These are phyloP conservation scores for Cymbidium sinense DNA, from an alignment of 106 monocot species.

Conservation along the genomic window DNA sequence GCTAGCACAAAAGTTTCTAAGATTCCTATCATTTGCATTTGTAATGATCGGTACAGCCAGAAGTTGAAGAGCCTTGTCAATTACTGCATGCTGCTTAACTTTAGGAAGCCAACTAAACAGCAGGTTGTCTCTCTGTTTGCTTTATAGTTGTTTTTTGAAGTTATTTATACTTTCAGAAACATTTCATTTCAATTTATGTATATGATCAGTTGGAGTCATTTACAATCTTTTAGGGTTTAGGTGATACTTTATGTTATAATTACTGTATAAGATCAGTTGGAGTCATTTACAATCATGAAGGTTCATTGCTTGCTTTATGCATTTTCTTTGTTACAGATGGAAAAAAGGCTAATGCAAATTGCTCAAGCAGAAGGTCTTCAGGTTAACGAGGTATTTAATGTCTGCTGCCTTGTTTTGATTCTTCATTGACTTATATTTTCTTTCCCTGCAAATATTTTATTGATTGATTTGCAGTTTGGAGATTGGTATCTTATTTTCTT, in stretches of 20 bases:
- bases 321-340: constrained; percentile 51
- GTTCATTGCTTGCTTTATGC: background rate
- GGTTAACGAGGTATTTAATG: constrained; percentile 71
- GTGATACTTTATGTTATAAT: background rate
- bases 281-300: background rate
- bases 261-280: background rate
- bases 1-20: constrained; percentile 92
- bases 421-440: background rate
- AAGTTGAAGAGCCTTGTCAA: constrained; percentile 94
- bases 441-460: background rate
- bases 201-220: no score
- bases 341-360: constrained; percentile 81
- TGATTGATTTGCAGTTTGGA: background rate
- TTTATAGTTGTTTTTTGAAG: background rate
- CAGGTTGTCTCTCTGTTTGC: constrained; percentile 43
- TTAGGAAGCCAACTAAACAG: constrained; percentile 94
- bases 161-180: constrained; percentile 1
- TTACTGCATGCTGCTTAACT: constrained; percentile 77
- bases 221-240: no score
- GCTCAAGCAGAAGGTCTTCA: constrained; percentile 76
- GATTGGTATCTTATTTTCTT: background rate
- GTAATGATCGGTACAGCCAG: constrained; percentile 99
- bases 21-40: constrained; percentile 95
- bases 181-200: background rate
- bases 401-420: background rate